Base-by-base conservation (phyloP, 495 filamentous ascomycete genomes). In the Aspergillus coremiiformis region DNA sequence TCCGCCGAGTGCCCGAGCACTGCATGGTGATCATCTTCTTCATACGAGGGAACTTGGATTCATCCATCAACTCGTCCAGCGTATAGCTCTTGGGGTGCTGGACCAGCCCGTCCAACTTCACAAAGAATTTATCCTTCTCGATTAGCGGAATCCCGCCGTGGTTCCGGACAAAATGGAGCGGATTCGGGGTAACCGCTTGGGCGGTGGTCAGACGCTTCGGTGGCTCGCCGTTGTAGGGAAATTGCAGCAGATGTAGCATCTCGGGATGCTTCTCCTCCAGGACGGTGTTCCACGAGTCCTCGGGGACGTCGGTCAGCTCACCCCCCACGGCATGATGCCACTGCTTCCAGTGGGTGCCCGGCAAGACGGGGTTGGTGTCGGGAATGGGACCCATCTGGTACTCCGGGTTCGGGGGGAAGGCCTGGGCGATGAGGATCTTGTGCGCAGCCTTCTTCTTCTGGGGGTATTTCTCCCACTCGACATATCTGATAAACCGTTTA, bases 171-270 rank as follows among this genome's bases (percentile, higher is more conserved):
- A 84, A 86, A 54, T 80, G 77, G 6, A 82, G 70, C 5, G 70
- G 47, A 44, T 84, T 86, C 0, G 73, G 71, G 0, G 83, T 86
- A 54, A 87, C 70, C 2, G 68, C 64, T n/a, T 77, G 66, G 17
- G 67, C 60, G 0, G 75, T 77, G 4, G 76, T 65, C 1, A 75
- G 67, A 47, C 55, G 66, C 39, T 77, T 73, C 0, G 80, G 81
- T 0, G 82, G 76, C 52, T 87, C 84, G 7, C 83, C 84, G 39
- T 86, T 86, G 66, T 86, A 87, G 0, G 83, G 84, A 53, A 86
- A 87, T 54, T 85, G 76, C 2, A 87, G 67, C 4, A 86, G 69
- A 64, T 87, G 84, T 14, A 81, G 62, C 84, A 86, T 86, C 56
- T 85, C 82, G 1, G 66, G 56, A 51, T 77, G 69, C 54, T 86